Conservation (phyloP, 768 basidiomycete species). For the Tylopilus balloui region DNA sequence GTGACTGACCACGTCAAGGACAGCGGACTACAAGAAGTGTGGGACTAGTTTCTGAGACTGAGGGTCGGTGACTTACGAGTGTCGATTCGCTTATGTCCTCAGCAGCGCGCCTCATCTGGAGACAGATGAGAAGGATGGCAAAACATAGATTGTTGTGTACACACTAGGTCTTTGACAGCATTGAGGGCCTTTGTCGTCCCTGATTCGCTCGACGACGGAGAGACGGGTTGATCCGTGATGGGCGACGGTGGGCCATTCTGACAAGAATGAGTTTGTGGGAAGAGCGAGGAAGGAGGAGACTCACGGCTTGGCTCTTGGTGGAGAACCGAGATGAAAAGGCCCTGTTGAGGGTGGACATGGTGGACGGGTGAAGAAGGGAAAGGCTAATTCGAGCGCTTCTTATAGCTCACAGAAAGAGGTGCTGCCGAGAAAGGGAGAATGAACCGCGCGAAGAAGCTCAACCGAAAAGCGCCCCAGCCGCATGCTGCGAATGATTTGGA, state of each 20-base stretch:
- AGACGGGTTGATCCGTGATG: slow-evolving; percentile 4
- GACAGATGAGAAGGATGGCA: neutral
- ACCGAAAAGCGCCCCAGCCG: slow-evolving; percentile 20
- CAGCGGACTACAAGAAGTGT: slow-evolving; percentile 41
- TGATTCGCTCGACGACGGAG: slow-evolving; percentile 13
- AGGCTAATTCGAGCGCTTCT: slow-evolving; percentile 11
- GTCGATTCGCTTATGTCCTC: slow-evolving; percentile 30
- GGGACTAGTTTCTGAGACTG: neutral
- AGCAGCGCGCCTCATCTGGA: slow-evolving; percentile 27
- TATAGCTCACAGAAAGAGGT: slow-evolving; percentile 19
- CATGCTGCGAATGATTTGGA: slow-evolving; percentile 2
- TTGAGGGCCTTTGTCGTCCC: slow-evolving; percentile 22
- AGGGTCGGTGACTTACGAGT: slow-evolving; percentile 16
- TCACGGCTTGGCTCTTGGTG: slow-evolving; percentile 24
- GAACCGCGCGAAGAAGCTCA: slow-evolving; percentile 8
- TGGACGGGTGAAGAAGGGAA: slow-evolving; percentile 2
- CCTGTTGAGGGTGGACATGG: slow-evolving; percentile 29
- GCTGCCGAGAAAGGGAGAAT: slow-evolving; percentile 18
- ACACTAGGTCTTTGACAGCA: slow-evolving; percentile 30
- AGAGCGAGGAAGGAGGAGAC: neutral
- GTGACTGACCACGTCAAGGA: slow-evolving; percentile 59
- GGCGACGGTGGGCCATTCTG: slow-evolving; percentile 15
- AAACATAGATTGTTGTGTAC: neutral
- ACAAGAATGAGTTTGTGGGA: neutral
- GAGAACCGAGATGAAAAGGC: slow-evolving; percentile 30